Conservation (phyloP, 768 basidiomycete genomes). For the Trametes cubensis region DNA sequence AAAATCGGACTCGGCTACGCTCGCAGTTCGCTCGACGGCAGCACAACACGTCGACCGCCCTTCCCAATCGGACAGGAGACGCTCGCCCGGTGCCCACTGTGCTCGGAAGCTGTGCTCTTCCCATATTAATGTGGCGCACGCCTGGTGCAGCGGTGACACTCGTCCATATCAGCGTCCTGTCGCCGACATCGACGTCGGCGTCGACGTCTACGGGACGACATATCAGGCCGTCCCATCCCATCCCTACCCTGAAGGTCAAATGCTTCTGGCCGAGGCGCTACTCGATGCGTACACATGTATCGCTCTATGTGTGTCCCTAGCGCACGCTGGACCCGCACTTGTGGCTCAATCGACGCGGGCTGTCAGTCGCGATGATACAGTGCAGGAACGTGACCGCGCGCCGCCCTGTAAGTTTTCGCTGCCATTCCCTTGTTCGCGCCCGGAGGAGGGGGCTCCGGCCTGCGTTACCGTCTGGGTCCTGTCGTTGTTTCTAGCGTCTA, state of each 20-base stretch:
- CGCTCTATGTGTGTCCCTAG: background rate
- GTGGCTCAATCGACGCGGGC: background rate
- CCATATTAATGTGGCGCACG: conserved; percentile 17
- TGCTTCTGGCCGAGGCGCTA: background rate
- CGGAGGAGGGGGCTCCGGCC: too few species aligned
- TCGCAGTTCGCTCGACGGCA: background rate
- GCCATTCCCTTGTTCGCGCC: too few species aligned
- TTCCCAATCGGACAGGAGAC: too few species aligned
- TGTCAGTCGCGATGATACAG: background rate
- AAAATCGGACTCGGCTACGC: conserved; percentile 2
- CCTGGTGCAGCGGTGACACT: background rate
- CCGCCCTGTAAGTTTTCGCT: background rate
- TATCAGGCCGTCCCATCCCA: too few species aligned
- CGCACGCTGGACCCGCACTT: background rate
- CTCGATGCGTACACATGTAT: background rate
- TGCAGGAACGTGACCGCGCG: background rate
- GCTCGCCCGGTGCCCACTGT: too few species aligned
- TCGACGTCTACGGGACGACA: background rate
- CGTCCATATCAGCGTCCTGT: conserved; percentile 5
- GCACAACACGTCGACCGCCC: too few species aligned
- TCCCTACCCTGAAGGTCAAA: too few species aligned
- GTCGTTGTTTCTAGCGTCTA: background rate
- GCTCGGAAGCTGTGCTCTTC: conserved; percentile 11
- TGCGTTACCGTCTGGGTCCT: too few species aligned
- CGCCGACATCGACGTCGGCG: background rate